Percentiles rank a stretch among this genome's conserved stretches.
phyloP scores from a whole-genome alignment of 2,329 filamentous ascomycete species.

The Fusarium buxicola region DNA sequence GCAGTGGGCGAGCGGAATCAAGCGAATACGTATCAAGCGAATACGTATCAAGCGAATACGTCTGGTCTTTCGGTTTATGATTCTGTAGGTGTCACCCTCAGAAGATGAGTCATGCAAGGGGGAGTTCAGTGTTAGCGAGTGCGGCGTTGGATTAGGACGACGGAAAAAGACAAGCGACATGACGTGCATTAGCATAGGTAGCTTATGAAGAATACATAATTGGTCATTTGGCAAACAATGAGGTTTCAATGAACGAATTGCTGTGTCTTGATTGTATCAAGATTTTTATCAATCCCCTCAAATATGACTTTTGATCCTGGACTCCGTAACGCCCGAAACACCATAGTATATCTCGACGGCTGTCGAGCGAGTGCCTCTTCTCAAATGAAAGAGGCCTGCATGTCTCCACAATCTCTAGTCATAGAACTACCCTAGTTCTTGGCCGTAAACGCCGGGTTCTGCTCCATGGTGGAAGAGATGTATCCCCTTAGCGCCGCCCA shows the following conservation, averaged over 20 bases:
- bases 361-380: neutral
- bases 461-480: conserved; percentile 89
- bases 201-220: conserved; percentile 27
- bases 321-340: conserved; percentile 40
- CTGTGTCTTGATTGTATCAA: conserved; percentile 6
- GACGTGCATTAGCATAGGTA: conserved; percentile 14
- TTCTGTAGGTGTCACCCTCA: conserved; percentile 7
- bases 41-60: conserved; percentile 18
- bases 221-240: neutral
- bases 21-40: conserved; percentile 16
- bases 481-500: conserved; percentile 88
- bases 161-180: conserved; percentile 26
- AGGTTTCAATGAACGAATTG: neutral
- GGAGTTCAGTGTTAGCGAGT: conserved; percentile 25
- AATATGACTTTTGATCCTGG: neutral
- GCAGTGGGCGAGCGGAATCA: conserved; percentile 8
- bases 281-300: neutral
- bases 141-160: conserved; percentile 38
- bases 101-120: conserved; percentile 20
- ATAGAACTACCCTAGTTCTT: conserved; percentile 35
- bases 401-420: neutral
- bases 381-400: neutral
- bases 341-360: neutral
- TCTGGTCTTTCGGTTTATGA: conserved; percentile 3
- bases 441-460: conserved; percentile 77